phyloP scores from a whole-genome alignment of 805 yeast genomes.

The Wilhelminamyces savonicus region DNA sequence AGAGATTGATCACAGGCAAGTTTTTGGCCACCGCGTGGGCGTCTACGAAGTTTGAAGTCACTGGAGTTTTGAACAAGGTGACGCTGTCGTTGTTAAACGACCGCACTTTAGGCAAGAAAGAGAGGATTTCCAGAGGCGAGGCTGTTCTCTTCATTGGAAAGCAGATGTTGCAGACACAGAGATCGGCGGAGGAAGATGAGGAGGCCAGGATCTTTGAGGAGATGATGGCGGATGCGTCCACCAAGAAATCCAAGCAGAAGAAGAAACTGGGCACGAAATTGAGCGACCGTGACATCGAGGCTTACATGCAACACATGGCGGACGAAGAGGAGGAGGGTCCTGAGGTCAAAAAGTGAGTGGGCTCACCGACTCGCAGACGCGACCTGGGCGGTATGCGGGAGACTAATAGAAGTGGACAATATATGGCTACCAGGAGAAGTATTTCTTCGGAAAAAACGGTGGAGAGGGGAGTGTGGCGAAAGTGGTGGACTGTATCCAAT shows the following conservation, averaged over 20 bases:
- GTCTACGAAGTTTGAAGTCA: conserved; percentile 81
- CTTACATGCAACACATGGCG: not conserved
- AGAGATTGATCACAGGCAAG: conserved; percentile 78
- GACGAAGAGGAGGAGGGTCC: not conserved
- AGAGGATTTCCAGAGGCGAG: conserved; percentile 69
- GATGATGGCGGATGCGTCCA: conserved; percentile 76
- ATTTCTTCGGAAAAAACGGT: too few relatives aligned
- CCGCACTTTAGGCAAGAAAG: conserved; percentile 50
- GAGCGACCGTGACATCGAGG: too few relatives aligned
- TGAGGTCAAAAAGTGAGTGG: not conserved
- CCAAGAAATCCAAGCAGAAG: conserved; percentile 38
- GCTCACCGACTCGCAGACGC: too few relatives aligned
- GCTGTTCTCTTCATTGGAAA: conserved; percentile 71
- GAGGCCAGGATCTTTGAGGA: conserved; percentile 91
- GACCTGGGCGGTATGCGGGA: too few relatives aligned
- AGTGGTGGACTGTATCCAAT: too few relatives aligned
- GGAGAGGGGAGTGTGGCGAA: too few relatives aligned
- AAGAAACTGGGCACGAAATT: not conserved
- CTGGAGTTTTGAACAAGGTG: conserved; percentile 77
- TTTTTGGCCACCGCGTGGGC: conserved; percentile 94
- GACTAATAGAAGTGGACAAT: too few relatives aligned
- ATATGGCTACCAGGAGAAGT: too few relatives aligned
- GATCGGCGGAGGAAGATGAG: conserved; percentile 86
- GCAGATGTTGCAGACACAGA: conserved; percentile 55
- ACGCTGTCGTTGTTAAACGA: conserved; percentile 49